These are phyloP conservation scores for Cylindrodendrum hubeiense DNA, from an alignment of 2,329 filamentous ascomycete species.

Conservation along the genomic window DNA sequence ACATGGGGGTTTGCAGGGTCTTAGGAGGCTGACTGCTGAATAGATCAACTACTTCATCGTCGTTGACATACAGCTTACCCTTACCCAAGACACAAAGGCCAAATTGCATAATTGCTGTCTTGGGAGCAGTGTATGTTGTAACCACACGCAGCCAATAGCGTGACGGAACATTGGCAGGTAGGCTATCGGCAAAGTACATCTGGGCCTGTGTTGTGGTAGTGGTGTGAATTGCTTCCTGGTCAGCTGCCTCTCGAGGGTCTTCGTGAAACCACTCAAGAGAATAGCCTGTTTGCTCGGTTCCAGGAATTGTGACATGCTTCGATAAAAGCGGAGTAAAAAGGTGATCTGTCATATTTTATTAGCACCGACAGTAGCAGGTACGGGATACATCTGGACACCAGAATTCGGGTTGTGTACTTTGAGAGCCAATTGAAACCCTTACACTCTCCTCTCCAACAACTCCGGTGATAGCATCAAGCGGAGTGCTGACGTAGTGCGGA, in stretches of 20 bases:
- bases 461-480: conserved; percentile 44
- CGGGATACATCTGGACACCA: no score
- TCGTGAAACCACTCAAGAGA: neutral
- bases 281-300: neutral
- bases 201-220: neutral
- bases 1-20: conserved; percentile 49
- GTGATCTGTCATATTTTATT: no score
- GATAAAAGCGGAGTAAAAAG: no score
- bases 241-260: neutral
- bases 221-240: neutral
- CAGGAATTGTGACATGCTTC: neutral
- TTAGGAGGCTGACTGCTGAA: conserved; percentile 49
- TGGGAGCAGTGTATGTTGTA: conserved; percentile 18
- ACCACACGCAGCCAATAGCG: conserved; percentile 30
- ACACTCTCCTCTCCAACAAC: conserved; percentile 25
- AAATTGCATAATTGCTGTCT: conserved; percentile 34
- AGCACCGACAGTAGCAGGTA: no score
- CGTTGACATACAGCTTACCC: conserved; percentile 49
- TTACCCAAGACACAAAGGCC: conserved; percentile 52
- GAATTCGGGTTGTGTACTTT: neutral
- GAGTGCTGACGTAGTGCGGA: conserved; percentile 45
- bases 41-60: conserved; percentile 47
- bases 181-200: conserved; percentile 19
- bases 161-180: neutral
- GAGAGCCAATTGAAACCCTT: conserved; percentile 4